Evolutionary conservation across 2,329 filamentous ascomycete genomes (phyloP).

Genomic region (Fusarium sp.): DNA sequence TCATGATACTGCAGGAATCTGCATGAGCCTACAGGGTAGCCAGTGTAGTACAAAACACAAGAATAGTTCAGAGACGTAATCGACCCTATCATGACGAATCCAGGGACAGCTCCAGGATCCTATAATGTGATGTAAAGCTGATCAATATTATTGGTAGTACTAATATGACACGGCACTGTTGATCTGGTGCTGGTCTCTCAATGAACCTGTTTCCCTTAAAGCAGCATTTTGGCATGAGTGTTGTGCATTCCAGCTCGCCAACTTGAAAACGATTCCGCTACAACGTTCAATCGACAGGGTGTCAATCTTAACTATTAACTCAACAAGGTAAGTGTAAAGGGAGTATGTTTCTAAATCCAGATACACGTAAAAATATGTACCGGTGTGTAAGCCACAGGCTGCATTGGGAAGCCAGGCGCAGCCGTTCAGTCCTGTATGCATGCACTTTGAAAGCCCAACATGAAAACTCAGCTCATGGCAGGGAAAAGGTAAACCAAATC

Average conservation of each 20-base stretch:
- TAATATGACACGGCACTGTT: too few species aligned
- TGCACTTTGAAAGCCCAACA: constrained; percentile 14
- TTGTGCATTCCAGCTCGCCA: neutral
- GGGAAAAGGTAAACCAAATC: neutral
- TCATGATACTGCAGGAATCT: neutral
- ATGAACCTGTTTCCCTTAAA: neutral
- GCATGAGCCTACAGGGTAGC: constrained; percentile 1
- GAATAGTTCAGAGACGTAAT: neutral
- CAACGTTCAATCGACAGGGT: neutral
- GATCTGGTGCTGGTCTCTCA: neutral
- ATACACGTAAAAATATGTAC: neutral
- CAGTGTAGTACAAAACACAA: neutral
- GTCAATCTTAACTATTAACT: neutral
- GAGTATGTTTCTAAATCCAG: neutral
- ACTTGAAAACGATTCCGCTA: neutral
- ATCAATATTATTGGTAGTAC: too few species aligned
- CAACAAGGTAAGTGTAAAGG: neutral
- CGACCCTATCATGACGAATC: neutral
- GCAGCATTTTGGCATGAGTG: neutral
- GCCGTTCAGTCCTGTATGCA: neutral
- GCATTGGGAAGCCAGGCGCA: neutral
- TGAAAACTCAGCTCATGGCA: constrained; percentile 3
- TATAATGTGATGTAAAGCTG: too few species aligned
- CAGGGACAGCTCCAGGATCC: neutral
- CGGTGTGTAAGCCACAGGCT: neutral